Evolutionary conservation across 2,329 filamentous ascomycete species (phyloP), one percentile per base, ranked within the genome.

Genomic region (Aureobasidium uvarum): DNA sequence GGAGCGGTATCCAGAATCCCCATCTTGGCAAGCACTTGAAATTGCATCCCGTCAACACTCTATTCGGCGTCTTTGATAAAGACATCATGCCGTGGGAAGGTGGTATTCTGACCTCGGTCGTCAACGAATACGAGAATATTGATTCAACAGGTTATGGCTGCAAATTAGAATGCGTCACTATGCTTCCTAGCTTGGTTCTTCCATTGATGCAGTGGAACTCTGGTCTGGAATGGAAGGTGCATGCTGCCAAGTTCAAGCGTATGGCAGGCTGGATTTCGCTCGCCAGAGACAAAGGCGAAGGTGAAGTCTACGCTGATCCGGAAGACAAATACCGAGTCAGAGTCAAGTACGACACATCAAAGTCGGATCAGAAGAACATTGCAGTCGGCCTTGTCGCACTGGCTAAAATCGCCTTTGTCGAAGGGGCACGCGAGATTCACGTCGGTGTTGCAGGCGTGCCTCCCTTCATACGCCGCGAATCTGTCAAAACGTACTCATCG

Each of bases 11-110:
- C 58, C 88, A 84, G 80, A 96, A 96, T 74, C 82, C 83, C 4
- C 88, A 96, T 65, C 89, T 97, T 68, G 94, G 94, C 31, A 84
- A 83, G 8, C 91, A 97, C 71, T 84, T 97, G 3, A 83, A 95
- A 71, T 76, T 96, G 0, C 94, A 98, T 72, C 94, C 92, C 1
- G 88, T 87, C 72, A 72, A 73, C 4, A 68, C 84, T 60, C 69
- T 82, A 13, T 80, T 76, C 39, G 89, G 84, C 2, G 81, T 87
- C n/a, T 92, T 89, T 75, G 81, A 89, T 38, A 82, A 92, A 66
- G 87, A 90, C 41, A 83, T 88, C 23, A 83, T 82, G n/a, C 78
- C 76, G 1, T 81, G 82, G 82, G 81, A 87, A 83, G 89, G 92
- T 18, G 84, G 87, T 1, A 93, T 93, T 70, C 85, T 97, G 66